Conservation (phyloP, 306 rosid species). For the Dicorynia guianensis region DNA sequence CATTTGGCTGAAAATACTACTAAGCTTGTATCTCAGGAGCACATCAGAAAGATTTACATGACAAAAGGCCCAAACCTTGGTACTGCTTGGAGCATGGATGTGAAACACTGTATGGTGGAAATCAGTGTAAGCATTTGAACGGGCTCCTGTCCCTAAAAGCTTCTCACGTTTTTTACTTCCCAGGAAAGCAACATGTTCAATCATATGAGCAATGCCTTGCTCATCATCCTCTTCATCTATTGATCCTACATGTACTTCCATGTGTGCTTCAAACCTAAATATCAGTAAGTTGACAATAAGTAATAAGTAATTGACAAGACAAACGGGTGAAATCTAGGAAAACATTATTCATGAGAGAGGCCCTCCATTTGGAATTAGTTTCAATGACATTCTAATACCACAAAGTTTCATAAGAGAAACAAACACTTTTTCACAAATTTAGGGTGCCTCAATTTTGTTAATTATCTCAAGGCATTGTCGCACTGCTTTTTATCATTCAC, state of each 20-base stretch:
- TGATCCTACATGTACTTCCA: conserved; percentile 98
- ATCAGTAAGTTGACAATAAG: conserved; percentile 30
- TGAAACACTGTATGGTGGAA: conserved; percentile 99
- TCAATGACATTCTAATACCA: conserved; percentile 16
- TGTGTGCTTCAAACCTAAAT: conserved; percentile 97
- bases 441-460: not conserved
- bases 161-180: conserved; percentile 99
- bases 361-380: conserved; percentile 19
- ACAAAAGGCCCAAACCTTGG: conserved; percentile 69
- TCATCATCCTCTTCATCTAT: conserved; percentile 96
- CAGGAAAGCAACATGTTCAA: conserved; percentile 98
- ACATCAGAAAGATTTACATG: conserved; percentile 32
- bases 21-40: conserved; percentile 22
- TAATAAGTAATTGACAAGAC: conserved; percentile 26
- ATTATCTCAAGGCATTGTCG: not conserved
- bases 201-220: conserved; percentile 99
- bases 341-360: conserved; percentile 10
- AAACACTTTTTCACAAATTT: not conserved
- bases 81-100: conserved; percentile 88
- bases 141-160: conserved; percentile 97
- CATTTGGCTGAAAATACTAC: conserved; percentile 21
- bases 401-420: conserved; percentile 11
- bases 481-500: not conserved
- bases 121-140: conserved; percentile 98
- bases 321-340: conserved; percentile 21